These are phyloP conservation scores for Chlorencoelia australis DNA, from an alignment of 2,329 filamentous ascomycete genomes.

Conservation along the genomic window DNA sequence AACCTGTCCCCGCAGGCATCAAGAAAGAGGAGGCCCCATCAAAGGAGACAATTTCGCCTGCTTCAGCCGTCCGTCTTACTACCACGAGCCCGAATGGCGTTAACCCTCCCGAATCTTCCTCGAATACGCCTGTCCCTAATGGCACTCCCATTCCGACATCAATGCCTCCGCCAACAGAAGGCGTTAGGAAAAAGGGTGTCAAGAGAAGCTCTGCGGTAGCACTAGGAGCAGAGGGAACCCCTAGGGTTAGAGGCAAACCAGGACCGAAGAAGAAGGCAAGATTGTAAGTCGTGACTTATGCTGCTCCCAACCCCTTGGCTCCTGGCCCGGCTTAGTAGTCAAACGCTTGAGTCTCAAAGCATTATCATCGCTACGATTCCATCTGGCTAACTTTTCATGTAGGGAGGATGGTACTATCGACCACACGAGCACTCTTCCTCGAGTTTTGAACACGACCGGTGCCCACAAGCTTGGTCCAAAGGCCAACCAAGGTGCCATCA, in stretches of 20 bases:
- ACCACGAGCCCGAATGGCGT: constrained; percentile 37
- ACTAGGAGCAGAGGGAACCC: constrained; percentile 44
- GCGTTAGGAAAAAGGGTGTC: constrained; percentile 63
- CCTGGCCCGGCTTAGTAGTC: neutral
- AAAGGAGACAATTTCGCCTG: constrained; percentile 32
- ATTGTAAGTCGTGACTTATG: constrained; percentile 61
- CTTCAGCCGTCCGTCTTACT: constrained; percentile 28
- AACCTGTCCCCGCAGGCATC: constrained; percentile 32
- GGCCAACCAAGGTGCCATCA: constrained; percentile 94
- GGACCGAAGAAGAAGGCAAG: constrained; percentile 94
- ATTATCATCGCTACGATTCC: constrained; percentile 8
- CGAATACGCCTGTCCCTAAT: constrained; percentile 46
- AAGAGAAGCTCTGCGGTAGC: constrained; percentile 61
- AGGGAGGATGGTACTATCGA: constrained; percentile 57
- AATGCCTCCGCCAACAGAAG: constrained; percentile 52
- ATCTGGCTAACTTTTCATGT: constrained; percentile 24
- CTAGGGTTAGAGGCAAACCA: constrained; percentile 75
- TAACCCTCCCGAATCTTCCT: constrained; percentile 48
- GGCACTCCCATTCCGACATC: constrained; percentile 43
- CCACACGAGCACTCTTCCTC: constrained; percentile 37
- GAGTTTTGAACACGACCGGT: constrained; percentile 29
- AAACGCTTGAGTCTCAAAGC: too few species aligned
- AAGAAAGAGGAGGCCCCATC: constrained; percentile 33
- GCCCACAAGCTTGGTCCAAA: constrained; percentile 86
- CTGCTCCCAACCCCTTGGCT: neutral